Evolutionary conservation across 805 yeast species (phyloP).

Genomic region (Candida taoyuanica): DNA sequence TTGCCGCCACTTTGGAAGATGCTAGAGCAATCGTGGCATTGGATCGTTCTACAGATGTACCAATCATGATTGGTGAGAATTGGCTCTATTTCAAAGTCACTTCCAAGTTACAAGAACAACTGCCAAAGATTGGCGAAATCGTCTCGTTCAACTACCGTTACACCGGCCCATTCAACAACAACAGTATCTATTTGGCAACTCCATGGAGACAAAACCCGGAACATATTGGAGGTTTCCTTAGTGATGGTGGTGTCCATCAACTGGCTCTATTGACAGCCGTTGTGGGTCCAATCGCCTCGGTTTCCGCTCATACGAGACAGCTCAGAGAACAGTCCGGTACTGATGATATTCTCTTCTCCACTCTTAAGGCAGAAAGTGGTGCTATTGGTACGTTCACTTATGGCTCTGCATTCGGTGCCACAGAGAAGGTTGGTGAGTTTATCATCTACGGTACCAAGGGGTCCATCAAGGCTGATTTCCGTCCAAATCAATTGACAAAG

Average conservation of each 20-base stretch:
- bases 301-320: constrained; percentile 76
- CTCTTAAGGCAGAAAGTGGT: constrained; percentile 76
- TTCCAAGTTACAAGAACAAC: constrained; percentile 45
- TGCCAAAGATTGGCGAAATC: constrained; percentile 68
- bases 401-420: constrained; percentile 59
- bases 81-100: constrained; percentile 74
- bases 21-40: constrained; percentile 76
- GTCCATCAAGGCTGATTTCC: constrained; percentile 60
- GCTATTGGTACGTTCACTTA: constrained; percentile 40
- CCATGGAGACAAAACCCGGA: constrained; percentile 87
- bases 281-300: constrained; percentile 65
- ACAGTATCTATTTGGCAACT: constrained; percentile 61
- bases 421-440: constrained; percentile 62
- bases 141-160: constrained; percentile 67
- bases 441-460: constrained; percentile 79
- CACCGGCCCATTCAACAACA: constrained; percentile 64
- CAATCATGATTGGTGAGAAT: constrained; percentile 79
- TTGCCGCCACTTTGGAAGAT: constrained; percentile 79
- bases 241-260: constrained; percentile 97
- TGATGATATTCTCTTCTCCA: constrained; percentile 75
- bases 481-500: constrained; percentile 35
- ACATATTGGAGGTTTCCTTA: constrained; percentile 87
- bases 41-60: constrained; percentile 55
- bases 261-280: constrained; percentile 80
- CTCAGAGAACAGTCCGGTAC: constrained; percentile 73